phyloP scores from a whole-genome alignment of 139 green algal species.

The Picochlorum sp. region DNA sequence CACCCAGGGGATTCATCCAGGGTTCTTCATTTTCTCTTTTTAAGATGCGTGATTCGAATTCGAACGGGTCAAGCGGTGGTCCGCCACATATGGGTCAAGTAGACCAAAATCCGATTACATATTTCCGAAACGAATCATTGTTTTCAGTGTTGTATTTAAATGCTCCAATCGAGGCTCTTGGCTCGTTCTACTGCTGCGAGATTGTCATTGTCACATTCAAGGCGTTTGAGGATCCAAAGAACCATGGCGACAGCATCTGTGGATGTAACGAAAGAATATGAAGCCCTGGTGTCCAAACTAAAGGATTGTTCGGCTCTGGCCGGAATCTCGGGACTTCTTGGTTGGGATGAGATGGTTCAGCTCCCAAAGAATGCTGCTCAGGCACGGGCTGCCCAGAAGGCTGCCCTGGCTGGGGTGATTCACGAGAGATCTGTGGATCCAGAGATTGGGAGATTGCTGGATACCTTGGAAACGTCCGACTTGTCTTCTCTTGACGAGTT shows the following conservation, averaged over 20 bases:
- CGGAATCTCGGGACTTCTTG: constrained; percentile 57
- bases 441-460: constrained; percentile 47
- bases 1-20: too few relatives aligned
- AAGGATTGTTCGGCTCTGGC: constrained; percentile 50
- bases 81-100: too few relatives aligned
- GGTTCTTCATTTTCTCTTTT: too few relatives aligned
- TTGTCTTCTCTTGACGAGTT: constrained; percentile 1
- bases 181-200: too few relatives aligned
- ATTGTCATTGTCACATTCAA: too few relatives aligned
- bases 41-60: too few relatives aligned
- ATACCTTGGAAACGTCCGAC: constrained; percentile 23
- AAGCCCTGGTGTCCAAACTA: constrained; percentile 48
- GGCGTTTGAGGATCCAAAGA: too few relatives aligned
- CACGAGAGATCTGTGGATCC: constrained; percentile 58
- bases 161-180: too few relatives aligned
- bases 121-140: too few relatives aligned
- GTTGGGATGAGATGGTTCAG: constrained; percentile 51
- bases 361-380: constrained; percentile 53
- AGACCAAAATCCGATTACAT: too few relatives aligned
- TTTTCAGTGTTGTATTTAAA: too few relatives aligned
- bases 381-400: constrained; percentile 56
- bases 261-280: constrained; percentile 21
- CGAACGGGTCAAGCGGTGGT: too few relatives aligned
- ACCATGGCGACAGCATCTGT: constrained; percentile 1
- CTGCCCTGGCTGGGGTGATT: constrained; percentile 66